Conservation (phyloP, 2,329 filamentous ascomycete genomes). For the Alternaria solani region DNA sequence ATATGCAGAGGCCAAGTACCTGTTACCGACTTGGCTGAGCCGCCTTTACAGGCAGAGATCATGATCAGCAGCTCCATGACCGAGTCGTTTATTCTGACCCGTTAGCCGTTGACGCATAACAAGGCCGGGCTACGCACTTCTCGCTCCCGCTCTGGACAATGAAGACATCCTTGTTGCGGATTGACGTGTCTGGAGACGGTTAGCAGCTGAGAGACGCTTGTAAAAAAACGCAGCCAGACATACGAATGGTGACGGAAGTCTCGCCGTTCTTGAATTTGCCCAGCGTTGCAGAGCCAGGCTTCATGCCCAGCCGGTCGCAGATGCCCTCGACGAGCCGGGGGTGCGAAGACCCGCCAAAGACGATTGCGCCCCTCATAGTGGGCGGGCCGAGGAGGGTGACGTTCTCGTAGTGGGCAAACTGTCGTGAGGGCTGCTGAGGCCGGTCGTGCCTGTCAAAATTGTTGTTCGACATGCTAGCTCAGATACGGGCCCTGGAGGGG, state of each 20-base stretch:
- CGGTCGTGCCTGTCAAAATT: slow-evolving; percentile 33
- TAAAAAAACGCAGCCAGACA: slow-evolving; percentile 23
- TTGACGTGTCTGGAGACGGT: slow-evolving; percentile 63
- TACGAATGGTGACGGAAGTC: slow-evolving; percentile 72
- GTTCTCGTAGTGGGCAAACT: slow-evolving; percentile 39
- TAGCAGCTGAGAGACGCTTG: slow-evolving; percentile 21
- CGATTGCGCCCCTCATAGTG: slow-evolving; percentile 71
- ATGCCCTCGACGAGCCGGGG: slow-evolving; percentile 70
- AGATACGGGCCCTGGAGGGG: slow-evolving; percentile 15
- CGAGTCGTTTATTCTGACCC: slow-evolving; percentile 84
- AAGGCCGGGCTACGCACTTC: slow-evolving; percentile 58
- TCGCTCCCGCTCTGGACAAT: slow-evolving; percentile 96
- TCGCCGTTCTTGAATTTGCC: slow-evolving; percentile 75
- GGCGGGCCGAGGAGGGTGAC: slow-evolving; percentile 46
- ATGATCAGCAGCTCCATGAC: slow-evolving; percentile 99
- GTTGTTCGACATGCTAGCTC: slow-evolving; percentile 31
- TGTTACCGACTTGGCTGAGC: slow-evolving; percentile 94
- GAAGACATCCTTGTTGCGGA: slow-evolving; percentile 98
- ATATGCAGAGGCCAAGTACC: slow-evolving; percentile 64
- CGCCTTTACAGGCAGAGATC: slow-evolving; percentile 98
- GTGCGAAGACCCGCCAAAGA: slow-evolving; percentile 73
- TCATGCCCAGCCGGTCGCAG: slow-evolving; percentile 70
- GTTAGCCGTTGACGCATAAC: slow-evolving; percentile 30
- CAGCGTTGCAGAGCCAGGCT: slow-evolving; percentile 66
- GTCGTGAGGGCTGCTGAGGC: slow-evolving; percentile 27